phyloP scores from a whole-genome alignment of 495 filamentous ascomycete species.

The Penicillium lividum region DNA sequence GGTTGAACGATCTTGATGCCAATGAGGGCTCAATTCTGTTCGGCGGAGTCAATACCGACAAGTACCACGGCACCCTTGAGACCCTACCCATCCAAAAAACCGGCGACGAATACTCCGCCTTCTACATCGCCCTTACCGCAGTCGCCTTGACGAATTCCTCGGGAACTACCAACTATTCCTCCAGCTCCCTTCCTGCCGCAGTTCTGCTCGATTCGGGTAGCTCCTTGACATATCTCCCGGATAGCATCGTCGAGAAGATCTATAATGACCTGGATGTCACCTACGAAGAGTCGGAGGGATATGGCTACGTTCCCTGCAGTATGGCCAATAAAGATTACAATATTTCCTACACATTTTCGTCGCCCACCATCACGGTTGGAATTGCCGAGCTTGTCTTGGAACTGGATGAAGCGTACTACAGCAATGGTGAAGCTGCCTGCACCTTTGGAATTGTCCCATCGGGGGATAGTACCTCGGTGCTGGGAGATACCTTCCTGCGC shows the following conservation, averaged over 20 bases:
- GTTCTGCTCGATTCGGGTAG: slow-evolving; percentile 91
- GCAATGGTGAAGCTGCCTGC: slow-evolving; percentile 63
- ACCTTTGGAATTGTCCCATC: slow-evolving; percentile 77
- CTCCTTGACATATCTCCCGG: slow-evolving; percentile 84
- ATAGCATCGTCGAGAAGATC: slow-evolving; percentile 62
- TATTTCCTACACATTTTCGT: slow-evolving; percentile 70
- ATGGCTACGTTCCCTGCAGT: slow-evolving; percentile 73
- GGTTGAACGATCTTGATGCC: slow-evolving; percentile 58
- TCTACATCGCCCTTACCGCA: slow-evolving; percentile 77
- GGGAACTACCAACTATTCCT: slow-evolving; percentile 44
- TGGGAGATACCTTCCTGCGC: slow-evolving; percentile 93
- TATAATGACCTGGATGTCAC: slow-evolving; percentile 64
- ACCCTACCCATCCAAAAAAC: slow-evolving; percentile 74
- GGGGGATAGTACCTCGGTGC: slow-evolving; percentile 62
- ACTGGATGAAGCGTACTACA: slow-evolving; percentile 54
- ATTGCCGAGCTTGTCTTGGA: slow-evolving; percentile 79
- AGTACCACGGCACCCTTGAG: slow-evolving; percentile 69
- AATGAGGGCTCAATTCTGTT: slow-evolving; percentile 84
- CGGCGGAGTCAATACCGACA: slow-evolving; percentile 83
- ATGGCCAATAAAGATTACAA: slow-evolving; percentile 56
- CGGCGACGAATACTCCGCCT: slow-evolving; percentile 63
- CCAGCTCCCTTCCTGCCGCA: slow-evolving; percentile 56
- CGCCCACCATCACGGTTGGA: slow-evolving; percentile 66
- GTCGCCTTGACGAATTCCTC: slow-evolving; percentile 51
- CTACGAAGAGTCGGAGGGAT: slow-evolving; percentile 51